These are phyloP conservation scores for Beauveria varroae DNA, from an alignment of 2,329 filamentous ascomycete genomes.

Conservation along the genomic window DNA sequence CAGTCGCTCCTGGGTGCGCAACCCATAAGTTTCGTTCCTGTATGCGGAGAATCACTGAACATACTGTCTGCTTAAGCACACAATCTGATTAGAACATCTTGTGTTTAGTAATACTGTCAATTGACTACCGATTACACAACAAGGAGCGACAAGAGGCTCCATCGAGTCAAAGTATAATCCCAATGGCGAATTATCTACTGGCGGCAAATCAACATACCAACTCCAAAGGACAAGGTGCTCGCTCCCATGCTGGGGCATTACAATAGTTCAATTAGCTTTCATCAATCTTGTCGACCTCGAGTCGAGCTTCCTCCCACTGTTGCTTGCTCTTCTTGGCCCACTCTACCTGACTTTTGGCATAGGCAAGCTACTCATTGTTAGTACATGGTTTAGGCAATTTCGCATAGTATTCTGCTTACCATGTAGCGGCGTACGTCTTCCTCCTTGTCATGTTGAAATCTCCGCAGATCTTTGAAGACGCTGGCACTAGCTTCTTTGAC, in stretches of 20 bases:
- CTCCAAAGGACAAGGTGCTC: conserved; percentile 4
- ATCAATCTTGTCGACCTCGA: conserved; percentile 83
- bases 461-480: conserved; percentile 79
- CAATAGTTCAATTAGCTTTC: conserved; percentile 33
- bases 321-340: conserved; percentile 88
- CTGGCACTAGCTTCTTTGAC: conserved; percentile 88
- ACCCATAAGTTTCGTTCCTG: no score
- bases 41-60: no score
- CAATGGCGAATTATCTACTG: background rate
- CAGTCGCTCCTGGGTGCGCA: no score
- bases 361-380: conserved; percentile 60
- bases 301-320: conserved; percentile 85
- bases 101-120: background rate
- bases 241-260: background rate
- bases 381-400: conserved; percentile 9
- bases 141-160: background rate
- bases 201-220: background rate
- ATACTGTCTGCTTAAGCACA: no score
- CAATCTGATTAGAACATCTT: background rate
- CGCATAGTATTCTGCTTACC: conserved; percentile 51
- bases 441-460: conserved; percentile 94
- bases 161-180: background rate
- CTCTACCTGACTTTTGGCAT: conserved; percentile 86
- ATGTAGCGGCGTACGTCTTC: conserved; percentile 90
- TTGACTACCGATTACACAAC: conserved; percentile 1